Base-by-base conservation (phyloP, 2,329 filamentous ascomycete species). In the Tolypocladium capitatum region DNA sequence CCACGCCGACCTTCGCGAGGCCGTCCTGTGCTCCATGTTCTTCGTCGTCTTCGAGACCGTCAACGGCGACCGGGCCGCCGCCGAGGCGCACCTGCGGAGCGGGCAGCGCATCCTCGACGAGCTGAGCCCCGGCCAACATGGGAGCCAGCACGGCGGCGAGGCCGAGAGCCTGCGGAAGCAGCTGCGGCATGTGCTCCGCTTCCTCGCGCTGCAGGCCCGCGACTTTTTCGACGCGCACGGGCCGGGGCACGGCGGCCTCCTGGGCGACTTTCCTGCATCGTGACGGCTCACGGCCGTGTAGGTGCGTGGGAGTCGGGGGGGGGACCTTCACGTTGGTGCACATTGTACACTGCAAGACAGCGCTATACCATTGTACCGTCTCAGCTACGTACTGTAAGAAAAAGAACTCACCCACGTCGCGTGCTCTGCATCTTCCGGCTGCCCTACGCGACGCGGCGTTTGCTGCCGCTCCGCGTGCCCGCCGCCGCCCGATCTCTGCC, bases 41-140 rank as follows among this genome's bases (percentile, higher is more conserved):
- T 67, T 68, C 51, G 58, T 63, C 47, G 58, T 64, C 46, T 67
- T 68, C 46, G 65, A 68, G 47, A 57, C 59, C 2, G 47, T 67
- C 35, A 65, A 69, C 49, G 63, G 61, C 21, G 66, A 68, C 49
- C 53, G 54, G 10, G 53, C 55, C 20, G 60, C 60, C 1, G 65
- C 65, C 0, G 55, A 66, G 14, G 53, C 58, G 8, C 67, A 69
- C 50, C 56, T 68, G 43, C 58, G 55, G 43, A 63, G 61, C 46
- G 67, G 67, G 1, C 60, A 65, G 47, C 58, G 55, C 48, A 62
- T 70, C 51, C 54, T 67, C 18, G 58, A 62, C 35, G 64, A 65
- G 46, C 59, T 68, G 20, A 48, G 60, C 18, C 45, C 3, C 24
- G 24, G n/a, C n/a, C 38, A 42, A 5, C 13, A 27, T 24, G 43